A percentile compares a stretch with the other conserved stretches of the same genome.
phyloP scores from a whole-genome alignment of 352 stramenopile species.

The Phytophthora sojae region DNA sequence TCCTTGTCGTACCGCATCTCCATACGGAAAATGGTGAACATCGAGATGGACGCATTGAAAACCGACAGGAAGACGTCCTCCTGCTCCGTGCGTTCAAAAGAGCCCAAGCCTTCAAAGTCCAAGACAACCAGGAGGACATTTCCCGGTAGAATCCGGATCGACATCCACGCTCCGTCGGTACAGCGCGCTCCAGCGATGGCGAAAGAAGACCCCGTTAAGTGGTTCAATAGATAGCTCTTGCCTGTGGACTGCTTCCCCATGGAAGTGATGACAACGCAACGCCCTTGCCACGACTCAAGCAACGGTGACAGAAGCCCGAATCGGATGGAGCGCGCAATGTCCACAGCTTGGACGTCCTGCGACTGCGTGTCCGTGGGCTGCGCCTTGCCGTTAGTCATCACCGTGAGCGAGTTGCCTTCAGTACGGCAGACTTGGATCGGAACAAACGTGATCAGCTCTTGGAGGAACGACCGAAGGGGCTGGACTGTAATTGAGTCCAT shows the following conservation, averaged over 20 bases:
- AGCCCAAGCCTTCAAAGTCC: conserved; percentile 81
- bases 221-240: conserved; percentile 86
- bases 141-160: conserved; percentile 37
- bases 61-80: conserved; percentile 75
- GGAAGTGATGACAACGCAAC: conserved; percentile 48
- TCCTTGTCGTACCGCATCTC: conserved; percentile 85
- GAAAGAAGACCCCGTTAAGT: conserved; percentile 78
- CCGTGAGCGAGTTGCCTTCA: conserved; percentile 59
- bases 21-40: conserved; percentile 74
- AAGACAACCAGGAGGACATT: conserved; percentile 72
- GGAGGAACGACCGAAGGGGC: conserved; percentile 25
- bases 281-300: conserved; percentile 48
- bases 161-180: conserved; percentile 56
- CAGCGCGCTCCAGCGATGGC: conserved; percentile 58
- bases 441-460: conserved; percentile 69
- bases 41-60: conserved; percentile 68
- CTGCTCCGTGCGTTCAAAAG: conserved; percentile 71
- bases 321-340: conserved; percentile 61
- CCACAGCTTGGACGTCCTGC: conserved; percentile 37
- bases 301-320: conserved; percentile 50
- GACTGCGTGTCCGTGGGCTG: conserved; percentile 21
- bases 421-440: conserved; percentile 81
- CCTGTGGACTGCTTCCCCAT: conserved; percentile 82
- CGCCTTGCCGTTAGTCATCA: conserved; percentile 62
- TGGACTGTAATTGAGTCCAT: conserved; percentile 4